Conservation (phyloP, 1,284 basidiomycete species). For the Volvariella surrecta region DNA sequence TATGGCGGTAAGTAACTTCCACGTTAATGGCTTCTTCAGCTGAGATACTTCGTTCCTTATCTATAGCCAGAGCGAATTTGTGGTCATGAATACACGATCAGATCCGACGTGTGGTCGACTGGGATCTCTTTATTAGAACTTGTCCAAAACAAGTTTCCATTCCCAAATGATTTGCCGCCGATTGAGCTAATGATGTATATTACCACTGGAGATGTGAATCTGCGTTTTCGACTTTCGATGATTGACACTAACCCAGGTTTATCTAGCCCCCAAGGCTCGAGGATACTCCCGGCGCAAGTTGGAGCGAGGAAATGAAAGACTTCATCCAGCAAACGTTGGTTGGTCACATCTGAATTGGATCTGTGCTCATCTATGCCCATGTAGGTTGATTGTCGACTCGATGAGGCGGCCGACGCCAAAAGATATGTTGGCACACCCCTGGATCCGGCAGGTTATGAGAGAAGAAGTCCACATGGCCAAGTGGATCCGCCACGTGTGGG, state of each 20-base stretch:
- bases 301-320: slow-evolving; percentile 86
- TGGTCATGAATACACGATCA: slow-evolving; percentile 85
- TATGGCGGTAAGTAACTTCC: slow-evolving; percentile 75
- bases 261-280: slow-evolving; percentile 72
- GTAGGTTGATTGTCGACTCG: slow-evolving; percentile 50
- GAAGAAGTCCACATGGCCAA: slow-evolving; percentile 82
- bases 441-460: slow-evolving; percentile 75
- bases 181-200: slow-evolving; percentile 95
- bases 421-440: slow-evolving; percentile 82
- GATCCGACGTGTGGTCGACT: slow-evolving; percentile 97
- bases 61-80: slow-evolving; percentile 86
- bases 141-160: slow-evolving; percentile 92
- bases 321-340: slow-evolving; percentile 85
- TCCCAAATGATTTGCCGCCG: slow-evolving; percentile 85
- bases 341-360: slow-evolving; percentile 5
- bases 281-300: slow-evolving; percentile 55
- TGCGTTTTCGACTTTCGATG: slow-evolving; percentile 2
- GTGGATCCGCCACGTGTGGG: slow-evolving; percentile 90
- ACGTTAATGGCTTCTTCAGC: slow-evolving; percentile 9
- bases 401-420: slow-evolving; percentile 74
- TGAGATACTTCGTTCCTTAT: slow-evolving; percentile 6
- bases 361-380: slow-evolving; percentile 11
- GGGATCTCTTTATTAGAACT: slow-evolving; percentile 92
- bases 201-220: slow-evolving; percentile 65
- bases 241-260: slow-evolving; percentile 8